Conservation (phyloP, 2,329 filamentous ascomycete species). For the Pestalotiopsis sp. region DNA sequence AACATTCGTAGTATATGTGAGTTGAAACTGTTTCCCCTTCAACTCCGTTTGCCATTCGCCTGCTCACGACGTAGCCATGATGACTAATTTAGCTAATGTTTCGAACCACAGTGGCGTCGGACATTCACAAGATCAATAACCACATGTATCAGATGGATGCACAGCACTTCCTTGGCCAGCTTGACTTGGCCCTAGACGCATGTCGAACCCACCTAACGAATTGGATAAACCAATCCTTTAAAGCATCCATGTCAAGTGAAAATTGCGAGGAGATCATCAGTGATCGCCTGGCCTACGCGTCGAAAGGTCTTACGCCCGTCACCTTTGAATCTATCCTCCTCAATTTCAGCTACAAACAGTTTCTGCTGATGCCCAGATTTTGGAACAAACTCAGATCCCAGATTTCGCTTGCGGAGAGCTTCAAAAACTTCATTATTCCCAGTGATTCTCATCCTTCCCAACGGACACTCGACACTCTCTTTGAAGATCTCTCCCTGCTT, state of each 20-base stretch:
- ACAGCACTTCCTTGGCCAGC: no score
- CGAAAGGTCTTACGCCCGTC: neutral
- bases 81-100: no score
- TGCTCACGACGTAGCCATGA: neutral
- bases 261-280: neutral
- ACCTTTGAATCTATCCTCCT: neutral
- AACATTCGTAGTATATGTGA: neutral
- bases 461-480: neutral
- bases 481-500: neutral
- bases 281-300: neutral
- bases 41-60: neutral
- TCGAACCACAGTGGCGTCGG: no score
- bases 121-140: no score
- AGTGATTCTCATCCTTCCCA: neutral
- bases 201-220: no score
- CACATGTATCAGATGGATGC: no score
- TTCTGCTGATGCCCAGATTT: slow-evolving; percentile 20
- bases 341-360: neutral
- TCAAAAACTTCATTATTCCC: neutral
- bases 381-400: neutral
- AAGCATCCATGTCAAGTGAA: neutral
- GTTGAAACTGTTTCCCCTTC: neutral
- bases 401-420: neutral
- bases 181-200: no score
- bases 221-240: no score